Evolutionary conservation across 164 flowering plant genomes (phyloP).

Genomic region (Stephania japonica): DNA sequence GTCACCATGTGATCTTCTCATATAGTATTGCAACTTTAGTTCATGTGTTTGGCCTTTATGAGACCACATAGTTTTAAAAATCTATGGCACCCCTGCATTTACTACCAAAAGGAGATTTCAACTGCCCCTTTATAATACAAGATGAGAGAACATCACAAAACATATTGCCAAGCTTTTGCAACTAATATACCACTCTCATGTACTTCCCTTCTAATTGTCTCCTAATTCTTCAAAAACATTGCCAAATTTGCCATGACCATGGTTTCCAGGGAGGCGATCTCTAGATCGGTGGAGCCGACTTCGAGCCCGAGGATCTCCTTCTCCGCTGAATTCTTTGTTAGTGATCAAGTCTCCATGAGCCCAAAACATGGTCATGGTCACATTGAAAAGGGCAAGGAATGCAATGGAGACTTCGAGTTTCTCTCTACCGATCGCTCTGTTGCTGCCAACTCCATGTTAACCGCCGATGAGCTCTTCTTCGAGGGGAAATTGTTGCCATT

Average conservation of each 20-base stretch:
- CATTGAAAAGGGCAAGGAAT: conserved; percentile 16
- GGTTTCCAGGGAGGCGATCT: conserved; percentile 34
- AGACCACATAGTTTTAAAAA: conserved; percentile 34
- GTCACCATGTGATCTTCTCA: conserved; percentile 46
- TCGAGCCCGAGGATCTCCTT: conserved; percentile 65
- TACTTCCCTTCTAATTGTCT: neutral
- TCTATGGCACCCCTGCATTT: conserved; percentile 28
- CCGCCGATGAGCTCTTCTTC: conserved; percentile 74
- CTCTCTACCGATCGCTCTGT: conserved; percentile 30
- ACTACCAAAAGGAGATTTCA: conserved; percentile 19
- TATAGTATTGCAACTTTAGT: conserved; percentile 23
- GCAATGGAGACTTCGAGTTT: conserved; percentile 59
- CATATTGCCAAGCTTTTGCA: conserved; percentile 1
- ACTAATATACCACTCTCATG: neutral
- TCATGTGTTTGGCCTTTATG: conserved; percentile 41
- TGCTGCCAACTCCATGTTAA: conserved; percentile 29
- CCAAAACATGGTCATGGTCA: conserved; percentile 20
- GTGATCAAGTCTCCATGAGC: conserved; percentile 36
- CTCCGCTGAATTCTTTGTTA: conserved; percentile 34
- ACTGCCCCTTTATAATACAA: conserved; percentile 26
- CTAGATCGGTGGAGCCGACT: conserved; percentile 22
- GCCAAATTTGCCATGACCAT: conserved; percentile 13
- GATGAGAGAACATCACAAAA: conserved; percentile 9
- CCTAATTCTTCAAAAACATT: neutral
- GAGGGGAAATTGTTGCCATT: conserved; percentile 73